These are phyloP conservation scores for Diplosphaera chodatii DNA, from an alignment of 139 green algal species.

Conservation along the genomic window DNA sequence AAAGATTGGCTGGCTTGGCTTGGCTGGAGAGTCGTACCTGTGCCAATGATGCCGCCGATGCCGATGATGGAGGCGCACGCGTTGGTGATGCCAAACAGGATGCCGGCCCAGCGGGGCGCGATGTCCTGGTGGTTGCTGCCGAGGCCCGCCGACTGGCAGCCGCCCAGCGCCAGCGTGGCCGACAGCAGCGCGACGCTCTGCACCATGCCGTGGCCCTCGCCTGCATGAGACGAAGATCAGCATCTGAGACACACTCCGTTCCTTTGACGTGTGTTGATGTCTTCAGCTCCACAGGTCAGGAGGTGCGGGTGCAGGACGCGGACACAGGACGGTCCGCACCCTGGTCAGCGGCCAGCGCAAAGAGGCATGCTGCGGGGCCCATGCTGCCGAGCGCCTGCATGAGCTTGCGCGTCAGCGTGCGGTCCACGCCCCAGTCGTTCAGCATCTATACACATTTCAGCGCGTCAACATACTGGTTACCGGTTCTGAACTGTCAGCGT, in stretches of 20 bases:
- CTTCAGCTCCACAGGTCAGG: no score
- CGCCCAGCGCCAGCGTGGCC: conserved; percentile 41
- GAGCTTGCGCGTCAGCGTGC: conserved; percentile 60
- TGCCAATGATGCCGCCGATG: conserved; percentile 40
- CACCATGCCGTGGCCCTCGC: conserved; percentile 10
- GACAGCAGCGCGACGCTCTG: conserved; percentile 44
- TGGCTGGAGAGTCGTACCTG: no score
- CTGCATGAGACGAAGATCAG: not conserved
- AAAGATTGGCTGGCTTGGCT: no score
- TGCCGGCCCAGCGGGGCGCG: conserved; percentile 41
- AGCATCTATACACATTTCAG: not conserved
- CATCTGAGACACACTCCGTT: not conserved
- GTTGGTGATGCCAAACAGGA: conserved; percentile 76
- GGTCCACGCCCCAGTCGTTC: conserved; percentile 1
- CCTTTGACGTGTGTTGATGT: no score
- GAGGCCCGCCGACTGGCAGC: conserved; percentile 53
- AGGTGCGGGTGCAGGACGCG: no score
- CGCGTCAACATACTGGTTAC: no score
- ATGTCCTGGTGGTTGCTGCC: conserved; percentile 81
- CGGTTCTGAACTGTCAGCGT: no score
- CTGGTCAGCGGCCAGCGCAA: conserved; percentile 37
- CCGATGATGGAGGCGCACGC: conserved; percentile 46
- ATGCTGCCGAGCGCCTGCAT: conserved; percentile 54
- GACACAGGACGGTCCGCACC: not conserved
- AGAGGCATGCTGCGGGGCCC: conserved; percentile 55